Evolutionary conservation across 495 filamentous ascomycete species (phyloP).

Genomic region (Clohesyomyces aquaticus): DNA sequence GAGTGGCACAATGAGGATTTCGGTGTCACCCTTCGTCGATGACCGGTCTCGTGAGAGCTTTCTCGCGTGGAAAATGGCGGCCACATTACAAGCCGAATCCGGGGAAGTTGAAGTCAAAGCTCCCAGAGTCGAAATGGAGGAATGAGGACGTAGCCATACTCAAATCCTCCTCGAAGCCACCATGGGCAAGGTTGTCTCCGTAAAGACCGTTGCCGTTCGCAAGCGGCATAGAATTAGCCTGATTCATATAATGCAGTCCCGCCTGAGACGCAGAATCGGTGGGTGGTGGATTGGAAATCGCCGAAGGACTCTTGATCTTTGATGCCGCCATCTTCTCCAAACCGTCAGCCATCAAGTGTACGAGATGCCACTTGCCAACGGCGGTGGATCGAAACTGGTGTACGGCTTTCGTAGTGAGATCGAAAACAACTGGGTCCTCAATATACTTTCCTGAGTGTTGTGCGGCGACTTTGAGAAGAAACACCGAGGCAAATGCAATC

Average conservation of each 20-base stretch:
- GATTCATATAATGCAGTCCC: constrained; percentile 10
- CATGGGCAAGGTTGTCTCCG: neutral
- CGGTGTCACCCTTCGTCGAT: too few species aligned
- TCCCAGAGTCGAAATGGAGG: constrained; percentile 31
- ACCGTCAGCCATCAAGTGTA: constrained; percentile 41
- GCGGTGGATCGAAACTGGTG: constrained; percentile 36
- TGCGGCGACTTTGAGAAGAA: constrained; percentile 56
- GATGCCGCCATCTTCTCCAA: constrained; percentile 35
- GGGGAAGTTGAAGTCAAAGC: constrained; percentile 25
- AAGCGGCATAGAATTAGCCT: neutral
- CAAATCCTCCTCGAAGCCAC: constrained; percentile 21
- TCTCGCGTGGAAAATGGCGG: neutral
- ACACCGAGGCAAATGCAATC: constrained; percentile 62
- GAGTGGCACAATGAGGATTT: too few species aligned
- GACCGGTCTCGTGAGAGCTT: too few species aligned
- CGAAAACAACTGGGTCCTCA: constrained; percentile 26
- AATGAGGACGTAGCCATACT: constrained; percentile 16
- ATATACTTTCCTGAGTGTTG: constrained; percentile 42
- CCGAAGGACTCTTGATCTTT: constrained; percentile 16
- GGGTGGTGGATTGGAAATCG: neutral
- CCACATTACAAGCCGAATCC: constrained; percentile 8
- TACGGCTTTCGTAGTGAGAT: constrained; percentile 33
- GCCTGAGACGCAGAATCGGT: constrained; percentile 13
- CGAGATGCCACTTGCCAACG: constrained; percentile 40
- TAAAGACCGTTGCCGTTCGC: constrained; percentile 13